These are phyloP conservation scores for Termitomyces sp. DNA, from an alignment of 768 basidiomycete species.

Conservation along the genomic window DNA sequence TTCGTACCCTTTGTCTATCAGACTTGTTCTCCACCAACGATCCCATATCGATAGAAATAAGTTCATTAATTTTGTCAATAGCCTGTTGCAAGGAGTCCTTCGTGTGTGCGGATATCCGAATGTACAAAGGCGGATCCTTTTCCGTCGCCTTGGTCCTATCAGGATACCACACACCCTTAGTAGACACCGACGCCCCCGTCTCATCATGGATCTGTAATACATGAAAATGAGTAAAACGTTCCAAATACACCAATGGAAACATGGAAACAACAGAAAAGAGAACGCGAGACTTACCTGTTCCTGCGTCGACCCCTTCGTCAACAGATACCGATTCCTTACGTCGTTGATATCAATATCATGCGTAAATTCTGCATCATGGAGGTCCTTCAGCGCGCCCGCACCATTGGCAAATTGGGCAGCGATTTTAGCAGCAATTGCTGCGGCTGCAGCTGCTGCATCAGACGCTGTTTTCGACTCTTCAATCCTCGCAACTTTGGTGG, in stretches of 20 bases:
- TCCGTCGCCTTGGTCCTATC: constrained; percentile 88
- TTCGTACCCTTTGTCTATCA: constrained; percentile 61
- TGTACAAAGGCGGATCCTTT: constrained; percentile 88
- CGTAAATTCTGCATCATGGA: constrained; percentile 74
- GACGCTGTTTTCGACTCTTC: constrained; percentile 60
- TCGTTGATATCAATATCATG: constrained; percentile 98
- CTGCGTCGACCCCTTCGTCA: constrained; percentile 93
- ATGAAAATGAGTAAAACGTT: neutral
- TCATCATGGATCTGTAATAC: constrained; percentile 74
- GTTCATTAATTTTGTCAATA: constrained; percentile 66
- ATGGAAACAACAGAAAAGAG: neutral
- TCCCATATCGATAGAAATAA: constrained; percentile 70
- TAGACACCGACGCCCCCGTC: constrained; percentile 88
- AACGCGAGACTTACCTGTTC: constrained; percentile 54
- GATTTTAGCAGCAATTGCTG: constrained; percentile 92
- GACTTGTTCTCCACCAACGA: constrained; percentile 78
- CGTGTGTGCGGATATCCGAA: constrained; percentile 81
- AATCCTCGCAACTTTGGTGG: constrained; percentile 35
- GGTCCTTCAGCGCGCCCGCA: constrained; percentile 46
- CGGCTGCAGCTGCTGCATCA: constrained; percentile 63
- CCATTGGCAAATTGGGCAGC: constrained; percentile 71
- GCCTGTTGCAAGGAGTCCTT: constrained; percentile 62
- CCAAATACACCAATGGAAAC: neutral
- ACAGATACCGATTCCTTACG: constrained; percentile 86
- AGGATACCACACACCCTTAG: constrained; percentile 95